Conservation (phyloP, 2,329 filamentous ascomycete species). For the Cordyceps fumosorosea region DNA sequence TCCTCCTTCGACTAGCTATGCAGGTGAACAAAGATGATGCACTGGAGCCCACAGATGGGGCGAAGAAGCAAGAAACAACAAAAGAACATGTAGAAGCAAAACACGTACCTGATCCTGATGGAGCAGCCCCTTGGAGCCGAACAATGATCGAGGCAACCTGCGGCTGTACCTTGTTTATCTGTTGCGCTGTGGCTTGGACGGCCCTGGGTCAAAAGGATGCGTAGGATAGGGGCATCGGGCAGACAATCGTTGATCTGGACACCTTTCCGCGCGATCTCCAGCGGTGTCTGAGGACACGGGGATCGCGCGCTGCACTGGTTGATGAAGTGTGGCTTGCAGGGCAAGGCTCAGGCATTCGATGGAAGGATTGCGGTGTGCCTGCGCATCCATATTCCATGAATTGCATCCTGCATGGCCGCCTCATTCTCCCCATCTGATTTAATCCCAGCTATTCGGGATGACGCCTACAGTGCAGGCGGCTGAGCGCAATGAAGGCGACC, state of each 20-base stretch:
- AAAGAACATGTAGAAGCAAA: background rate
- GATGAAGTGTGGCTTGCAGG: background rate
- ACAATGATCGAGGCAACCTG: too few species aligned
- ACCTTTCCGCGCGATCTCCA: background rate
- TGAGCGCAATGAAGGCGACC: background rate
- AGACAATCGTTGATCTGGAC: background rate
- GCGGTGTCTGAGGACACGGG: background rate
- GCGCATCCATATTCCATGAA: background rate
- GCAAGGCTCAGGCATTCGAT: background rate
- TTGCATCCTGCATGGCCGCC: background rate
- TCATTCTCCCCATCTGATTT: background rate
- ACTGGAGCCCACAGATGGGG: background rate
- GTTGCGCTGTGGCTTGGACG: conserved; percentile 1
- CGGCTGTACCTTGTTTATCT: background rate
- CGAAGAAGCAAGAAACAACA: background rate
- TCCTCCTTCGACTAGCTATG: background rate
- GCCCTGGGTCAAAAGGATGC: background rate
- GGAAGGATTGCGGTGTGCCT: background rate
- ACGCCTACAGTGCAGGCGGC: background rate
- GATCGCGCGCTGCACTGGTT: background rate
- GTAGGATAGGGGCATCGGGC: background rate
- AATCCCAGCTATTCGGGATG: conserved; percentile 7
- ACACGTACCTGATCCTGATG: background rate
- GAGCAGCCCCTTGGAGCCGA: too few species aligned
- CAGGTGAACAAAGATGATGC: background rate